Evolutionary conservation across 2,329 filamentous ascomycete species (phyloP), one percentile per base, ranked within the genome.

Genomic region (Myriosclerotinia curreyana): DNA sequence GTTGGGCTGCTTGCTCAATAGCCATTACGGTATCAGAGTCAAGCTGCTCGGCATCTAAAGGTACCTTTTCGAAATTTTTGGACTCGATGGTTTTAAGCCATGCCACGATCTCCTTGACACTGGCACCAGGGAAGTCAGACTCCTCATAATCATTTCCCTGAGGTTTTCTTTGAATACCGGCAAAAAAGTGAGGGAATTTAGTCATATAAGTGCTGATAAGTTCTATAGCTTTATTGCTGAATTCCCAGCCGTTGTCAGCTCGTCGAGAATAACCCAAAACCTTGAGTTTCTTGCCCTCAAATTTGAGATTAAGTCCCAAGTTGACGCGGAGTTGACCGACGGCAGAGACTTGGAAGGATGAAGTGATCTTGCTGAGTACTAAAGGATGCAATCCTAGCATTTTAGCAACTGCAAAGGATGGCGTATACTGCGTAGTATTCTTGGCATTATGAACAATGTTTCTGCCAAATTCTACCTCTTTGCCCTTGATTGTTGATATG

Each of bases 191-290:
- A 0, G 95, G 95, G 77, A 99, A 99, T 20, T 86, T 88, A 65
- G 89, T 87, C 90, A 98, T 97, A 76, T 98, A 99, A 69, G 92
- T 84, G 50, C 87, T 84, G 61, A 99, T 85, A 62, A 99, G 79
- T 53, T 88, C 83, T 64, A 97, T 82, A 0, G 95, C 93, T 70
- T 91, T 88, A 58, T 86, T 83, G 72, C 93, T 97, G 75, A 96
- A 99, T 76, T 99, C 95, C 96, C 96, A 99, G 7, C 96, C 95
- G 36, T 86, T 89, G 15, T 86, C 81, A 5, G 87, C 88, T 74
- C 95, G 95, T 71, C 92, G 89, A 31, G 94, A 96, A 76, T 97
- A 99, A 0, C 95, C 95, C 40, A 99, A 79, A 8, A 99, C 95
- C 79, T 99, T 99, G 71, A 93, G 83, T 77, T 97, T 96, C 78